phyloP scores from a whole-genome alignment of 805 yeast genomes.

The Kodamaea laetipori region DNA sequence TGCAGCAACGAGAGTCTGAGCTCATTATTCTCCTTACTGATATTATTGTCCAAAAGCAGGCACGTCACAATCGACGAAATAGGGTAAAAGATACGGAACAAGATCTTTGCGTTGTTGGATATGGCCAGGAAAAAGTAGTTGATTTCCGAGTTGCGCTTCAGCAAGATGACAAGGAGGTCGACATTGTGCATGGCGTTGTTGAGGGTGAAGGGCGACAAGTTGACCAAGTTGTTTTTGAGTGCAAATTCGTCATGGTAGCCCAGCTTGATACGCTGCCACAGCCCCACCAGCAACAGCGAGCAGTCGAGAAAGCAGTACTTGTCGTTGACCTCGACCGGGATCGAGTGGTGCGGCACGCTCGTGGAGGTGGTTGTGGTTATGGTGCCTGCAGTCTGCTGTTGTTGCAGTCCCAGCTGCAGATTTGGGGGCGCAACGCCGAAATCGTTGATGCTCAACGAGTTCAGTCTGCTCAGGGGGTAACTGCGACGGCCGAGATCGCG shows the following conservation, averaged over 20 bases:
- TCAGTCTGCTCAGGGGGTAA: conserved; percentile 1
- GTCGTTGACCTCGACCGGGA: conserved; percentile 61
- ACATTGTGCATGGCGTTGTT: conserved; percentile 66
- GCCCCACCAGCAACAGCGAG: conserved; percentile 68
- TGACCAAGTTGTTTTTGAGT: conserved; percentile 50
- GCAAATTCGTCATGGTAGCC: conserved; percentile 51
- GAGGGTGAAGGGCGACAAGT: conserved; percentile 67
- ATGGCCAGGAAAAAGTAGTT: conserved; percentile 79
- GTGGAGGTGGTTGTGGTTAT: neutral
- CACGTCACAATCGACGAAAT: conserved; percentile 60
- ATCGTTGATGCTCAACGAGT: conserved; percentile 7
- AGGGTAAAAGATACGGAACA: conserved; percentile 75
- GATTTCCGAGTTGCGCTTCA: conserved; percentile 69
- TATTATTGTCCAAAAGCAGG: conserved; percentile 53
- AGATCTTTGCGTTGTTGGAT: conserved; percentile 63
- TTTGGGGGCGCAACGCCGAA: neutral
- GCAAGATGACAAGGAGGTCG: conserved; percentile 69
- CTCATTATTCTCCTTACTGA: conserved; percentile 45
- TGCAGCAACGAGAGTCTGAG: conserved; percentile 52
- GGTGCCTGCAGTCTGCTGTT: neutral
- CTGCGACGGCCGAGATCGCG: conserved; percentile 8
- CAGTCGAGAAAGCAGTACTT: conserved; percentile 71
- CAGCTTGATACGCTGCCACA: conserved; percentile 77
- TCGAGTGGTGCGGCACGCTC: conserved; percentile 1
- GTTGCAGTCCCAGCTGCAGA: neutral